Base-by-base conservation (phyloP, 1,284 basidiomycete genomes). In the Sanghuangporus weigelae region DNA sequence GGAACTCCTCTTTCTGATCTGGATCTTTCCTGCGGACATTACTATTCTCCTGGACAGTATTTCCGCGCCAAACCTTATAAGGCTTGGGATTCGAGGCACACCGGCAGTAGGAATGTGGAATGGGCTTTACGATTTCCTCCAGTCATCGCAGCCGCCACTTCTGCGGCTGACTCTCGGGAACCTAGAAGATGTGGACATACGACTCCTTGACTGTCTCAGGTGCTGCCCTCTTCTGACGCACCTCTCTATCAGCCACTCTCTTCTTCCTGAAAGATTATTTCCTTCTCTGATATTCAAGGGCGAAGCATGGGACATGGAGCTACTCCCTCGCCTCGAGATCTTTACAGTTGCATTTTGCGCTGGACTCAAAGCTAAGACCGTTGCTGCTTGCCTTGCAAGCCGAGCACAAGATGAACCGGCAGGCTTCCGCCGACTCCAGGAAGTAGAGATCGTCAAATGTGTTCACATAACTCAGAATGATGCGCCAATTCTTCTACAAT, bases 21-120 rank as follows among this genome's bases (percentile, higher is more conserved):
- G 62, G 62, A 36, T 16, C 7, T 59, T 55, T 42, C 58, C 57
- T 12, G 62, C 57, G 10, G 57, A 63, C 31, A 46, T 63, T 31
- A 35, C 21, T 12, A 23, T 42, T 10, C 57, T 64, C 12, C 50
- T 64, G 19, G 54, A 61, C 14, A 31, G 51, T 23, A 49, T 64
- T 26, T 40, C 11, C 14, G 31, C 63, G 21, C 63, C 63, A 2
- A 64, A 64, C 38, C 59, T 64, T 10, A 56, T 23, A 6, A 49
- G 48, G 23, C 55, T 64, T 2, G 50, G 58, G 21, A 10, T 64
- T 35, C 58, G 53, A 21, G 63, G 63, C 2, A 63, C 38, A n/a
- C 57, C 63, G 3, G 26, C 40, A 7, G 23, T 19, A 11, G 42
- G 35, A 19, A 31, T 38, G 54, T 64, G 63, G 63, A 31, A 21